Percentiles rank a stretch among this genome's conserved stretches.
phyloP scores from a whole-genome alignment of 345 rosid species.

The Acer campestre region DNA sequence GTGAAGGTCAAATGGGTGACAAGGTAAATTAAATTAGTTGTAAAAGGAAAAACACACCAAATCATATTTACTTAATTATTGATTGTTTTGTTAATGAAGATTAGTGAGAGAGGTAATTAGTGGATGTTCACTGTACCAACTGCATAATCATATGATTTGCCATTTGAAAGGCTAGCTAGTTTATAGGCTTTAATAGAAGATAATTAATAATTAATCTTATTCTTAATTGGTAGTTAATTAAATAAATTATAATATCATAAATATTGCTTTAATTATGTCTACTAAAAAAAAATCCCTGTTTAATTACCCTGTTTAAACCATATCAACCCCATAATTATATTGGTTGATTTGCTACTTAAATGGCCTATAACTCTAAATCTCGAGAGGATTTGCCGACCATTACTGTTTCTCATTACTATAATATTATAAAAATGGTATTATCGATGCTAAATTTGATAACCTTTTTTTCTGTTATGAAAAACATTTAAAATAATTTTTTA shows the following conservation, averaged over 20 bases:
- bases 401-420: slow-evolving; percentile 18
- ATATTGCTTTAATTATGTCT: slow-evolving; percentile 2
- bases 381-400: slow-evolving; percentile 8
- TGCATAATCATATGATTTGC: slow-evolving; percentile 27
- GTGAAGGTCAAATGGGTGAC: not conserved
- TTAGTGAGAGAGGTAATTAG: slow-evolving; percentile 16
- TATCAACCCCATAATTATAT: slow-evolving; percentile 32
- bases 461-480: too few species aligned
- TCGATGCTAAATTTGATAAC: not conserved
- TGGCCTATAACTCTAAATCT: slow-evolving; percentile 11
- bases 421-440: not conserved
- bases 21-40: not conserved
- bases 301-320: slow-evolving; percentile 20
- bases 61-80: slow-evolving; percentile 7
- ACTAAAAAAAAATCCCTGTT: slow-evolving; percentile 20
- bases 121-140: slow-evolving; percentile 19
- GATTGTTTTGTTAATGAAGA: slow-evolving; percentile 13
- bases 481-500: too few species aligned
- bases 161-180: slow-evolving; percentile 12
- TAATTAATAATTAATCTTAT: not conserved
- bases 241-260: slow-evolving; percentile 12
- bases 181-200: slow-evolving; percentile 5
- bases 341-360: slow-evolving; percentile 41
- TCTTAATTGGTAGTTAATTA: slow-evolving; percentile 13
- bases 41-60: slow-evolving; percentile 1